Base-by-base conservation (phyloP, 352 stramenopile genomes). In the Lagenidium giganteum region DNA sequence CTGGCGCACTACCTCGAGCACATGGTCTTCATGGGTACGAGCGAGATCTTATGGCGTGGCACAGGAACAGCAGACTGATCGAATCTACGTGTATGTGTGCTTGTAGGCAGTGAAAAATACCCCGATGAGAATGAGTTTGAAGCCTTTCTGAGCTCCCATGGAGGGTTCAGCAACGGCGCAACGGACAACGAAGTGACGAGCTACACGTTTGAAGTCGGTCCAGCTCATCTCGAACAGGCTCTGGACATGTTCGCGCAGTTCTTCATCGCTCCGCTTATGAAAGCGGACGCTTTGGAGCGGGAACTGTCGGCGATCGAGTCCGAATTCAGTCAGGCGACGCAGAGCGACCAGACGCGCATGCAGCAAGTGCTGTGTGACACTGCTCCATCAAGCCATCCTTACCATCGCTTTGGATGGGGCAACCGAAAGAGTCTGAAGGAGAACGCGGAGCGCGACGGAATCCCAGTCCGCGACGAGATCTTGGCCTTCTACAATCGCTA, bases 181-280 rank as follows among this genome's bases (percentile, higher is more conserved):
- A 98, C 92, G 5, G 92, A 97, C 61, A 91, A 91, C 40, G 90
- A 97, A 53, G 45, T 84, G 29, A 98, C 92, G 23, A 87, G 85
- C 40, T 98, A 97, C 63, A 92, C 95, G 41, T 97, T 98, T 63
- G 87, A 97, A 39, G 81, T 97, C 21, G 63, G 75, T 6, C 76
- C 77, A 4, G 61, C 58, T 4, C 50, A 85, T 37, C 37, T 95
- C 38, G 46, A 74, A 47, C 46, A 64, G 13, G 81, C 83, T n/a
- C 57, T 96, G 8, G 83, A 96, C 44, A 96, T 95, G 61, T 98
- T 98, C 65, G 87, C 90, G 16, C 86, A 97, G 46, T 98, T 97
- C 50, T 98, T 98, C 68, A 87, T 97, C 40, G 70, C 65, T 17
- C 92, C 92, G 16, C 54, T 96, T 37, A 67, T 96, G 27, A 87